Conservation (phyloP, 2,329 filamentous ascomycete species). For the Aspergillus chevalieri region DNA sequence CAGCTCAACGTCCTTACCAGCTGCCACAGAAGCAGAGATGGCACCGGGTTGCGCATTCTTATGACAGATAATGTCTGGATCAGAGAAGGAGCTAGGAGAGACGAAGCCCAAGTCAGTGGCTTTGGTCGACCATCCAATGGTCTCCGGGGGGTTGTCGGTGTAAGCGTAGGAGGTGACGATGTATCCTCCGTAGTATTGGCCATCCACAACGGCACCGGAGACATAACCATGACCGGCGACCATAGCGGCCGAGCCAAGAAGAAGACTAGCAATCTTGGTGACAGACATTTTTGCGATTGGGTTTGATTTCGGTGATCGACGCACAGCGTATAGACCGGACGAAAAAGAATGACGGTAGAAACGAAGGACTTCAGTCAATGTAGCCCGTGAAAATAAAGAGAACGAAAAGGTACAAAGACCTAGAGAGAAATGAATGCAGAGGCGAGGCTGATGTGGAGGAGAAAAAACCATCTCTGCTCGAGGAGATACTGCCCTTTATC, state of each 20-base stretch:
- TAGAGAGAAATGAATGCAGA: slow-evolving; percentile 25
- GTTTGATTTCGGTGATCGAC: slow-evolving; percentile 14
- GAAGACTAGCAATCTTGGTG: slow-evolving; percentile 26
- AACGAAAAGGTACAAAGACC: slow-evolving; percentile 25
- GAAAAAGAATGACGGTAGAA: slow-evolving; percentile 19
- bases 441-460: slow-evolving; percentile 19
- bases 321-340: slow-evolving; percentile 25
- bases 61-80: slow-evolving; percentile 58
- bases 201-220: slow-evolving; percentile 29
- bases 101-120: slow-evolving; percentile 52
- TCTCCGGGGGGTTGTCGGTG: slow-evolving; percentile 30
- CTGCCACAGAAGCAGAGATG: slow-evolving; percentile 52
- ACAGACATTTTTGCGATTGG: slow-evolving; percentile 24
- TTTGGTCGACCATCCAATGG: slow-evolving; percentile 51
- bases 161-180: slow-evolving; percentile 32
- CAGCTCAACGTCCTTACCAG: slow-evolving; percentile 53
- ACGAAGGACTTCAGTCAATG: slow-evolving; percentile 31
- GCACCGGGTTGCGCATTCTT: slow-evolving; percentile 47
- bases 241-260: slow-evolving; percentile 30
- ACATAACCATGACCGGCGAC: slow-evolving; percentile 38
- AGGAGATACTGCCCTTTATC: slow-evolving; percentile 11
- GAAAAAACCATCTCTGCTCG: slow-evolving; percentile 4
- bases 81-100: slow-evolving; percentile 41
- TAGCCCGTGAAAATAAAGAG: slow-evolving; percentile 19
- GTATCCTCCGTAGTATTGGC: slow-evolving; percentile 36